Conservation (phyloP, 768 basidiomycete species). For the Chalciporus chontae region DNA sequence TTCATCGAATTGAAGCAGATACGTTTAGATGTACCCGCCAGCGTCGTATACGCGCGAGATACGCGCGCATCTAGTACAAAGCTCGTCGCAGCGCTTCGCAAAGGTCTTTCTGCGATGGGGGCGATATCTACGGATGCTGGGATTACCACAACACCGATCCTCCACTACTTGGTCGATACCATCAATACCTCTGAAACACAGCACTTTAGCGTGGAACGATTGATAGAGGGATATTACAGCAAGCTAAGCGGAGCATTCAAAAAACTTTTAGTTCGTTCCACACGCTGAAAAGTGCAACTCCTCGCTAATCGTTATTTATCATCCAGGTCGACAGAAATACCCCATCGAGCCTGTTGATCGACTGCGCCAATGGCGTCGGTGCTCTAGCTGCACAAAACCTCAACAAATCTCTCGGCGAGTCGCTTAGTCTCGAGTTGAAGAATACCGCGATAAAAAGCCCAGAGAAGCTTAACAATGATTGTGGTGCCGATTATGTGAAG, state of each 20-base stretch:
- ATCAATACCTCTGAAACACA: constrained; percentile 82
- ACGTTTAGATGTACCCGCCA: constrained; percentile 72
- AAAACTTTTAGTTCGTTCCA: constrained; percentile 71
- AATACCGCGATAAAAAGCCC: constrained; percentile 63
- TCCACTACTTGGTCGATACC: constrained; percentile 91
- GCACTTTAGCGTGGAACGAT: constrained; percentile 76
- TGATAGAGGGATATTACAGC: constrained; percentile 76
- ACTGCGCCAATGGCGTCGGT: constrained; percentile 99
- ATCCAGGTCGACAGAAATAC: constrained; percentile 54
- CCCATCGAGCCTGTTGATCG: constrained; percentile 67
- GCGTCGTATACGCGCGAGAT: constrained; percentile 89
- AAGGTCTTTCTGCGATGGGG: constrained; percentile 74
- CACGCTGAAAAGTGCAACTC: not conserved
- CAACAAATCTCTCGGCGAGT: constrained; percentile 52
- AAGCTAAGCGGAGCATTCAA: constrained; percentile 84
- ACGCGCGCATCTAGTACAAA: constrained; percentile 84
- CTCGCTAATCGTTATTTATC: constrained; percentile 4
- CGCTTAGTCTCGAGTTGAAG: constrained; percentile 60
- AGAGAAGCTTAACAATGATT: constrained; percentile 78
- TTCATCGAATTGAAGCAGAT: constrained; percentile 68
- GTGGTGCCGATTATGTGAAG: constrained; percentile 97
- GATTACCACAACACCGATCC: constrained; percentile 88
- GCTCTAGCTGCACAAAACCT: constrained; percentile 66
- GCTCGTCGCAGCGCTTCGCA: constrained; percentile 74
- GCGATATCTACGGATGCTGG: constrained; percentile 72